A percentile compares a stretch with the other conserved stretches of the same genome.
Evolutionary conservation across 306 rosid genomes (phyloP).

Genomic region (Hippophae tibetana): DNA sequence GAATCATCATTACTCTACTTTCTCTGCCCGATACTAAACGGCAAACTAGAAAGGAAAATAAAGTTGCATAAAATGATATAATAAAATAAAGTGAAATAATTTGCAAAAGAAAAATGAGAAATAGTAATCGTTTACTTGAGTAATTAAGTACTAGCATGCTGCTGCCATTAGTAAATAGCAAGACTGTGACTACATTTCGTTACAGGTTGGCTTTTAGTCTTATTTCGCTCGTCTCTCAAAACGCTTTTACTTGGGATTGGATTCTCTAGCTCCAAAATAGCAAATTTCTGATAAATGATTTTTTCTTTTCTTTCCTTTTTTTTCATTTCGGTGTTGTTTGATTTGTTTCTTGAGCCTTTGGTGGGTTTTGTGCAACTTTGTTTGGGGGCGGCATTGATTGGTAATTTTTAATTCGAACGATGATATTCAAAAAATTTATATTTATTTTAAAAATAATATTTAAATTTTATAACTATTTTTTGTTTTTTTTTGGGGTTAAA

Average conservation of each 20-base stretch:
- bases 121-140: background rate
- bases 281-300: constrained; percentile 16
- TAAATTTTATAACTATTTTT: constrained; percentile 1
- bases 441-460: too few species aligned
- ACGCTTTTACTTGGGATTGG: constrained; percentile 6
- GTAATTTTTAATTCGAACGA: too few species aligned
- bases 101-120: constrained; percentile 13
- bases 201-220: constrained; percentile 25
- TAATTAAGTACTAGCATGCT: constrained; percentile 13
- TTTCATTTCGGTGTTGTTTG: constrained; percentile 7
- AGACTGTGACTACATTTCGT: constrained; percentile 22
- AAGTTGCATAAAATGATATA: too few species aligned
- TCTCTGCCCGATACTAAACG: background rate
- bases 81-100: constrained; percentile 1
- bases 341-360: constrained; percentile 18
- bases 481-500: constrained; percentile 21
- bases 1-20: background rate
- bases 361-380: constrained; percentile 19
- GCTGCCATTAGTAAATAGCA: background rate
- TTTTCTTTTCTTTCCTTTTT: background rate
- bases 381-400: constrained; percentile 7
- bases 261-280: constrained; percentile 16
- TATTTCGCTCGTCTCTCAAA: background rate
- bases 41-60: background rate
- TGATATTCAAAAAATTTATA: too few species aligned